Conservation (phyloP, 305 asterid species). For the Solanum aculeatissimum region DNA sequence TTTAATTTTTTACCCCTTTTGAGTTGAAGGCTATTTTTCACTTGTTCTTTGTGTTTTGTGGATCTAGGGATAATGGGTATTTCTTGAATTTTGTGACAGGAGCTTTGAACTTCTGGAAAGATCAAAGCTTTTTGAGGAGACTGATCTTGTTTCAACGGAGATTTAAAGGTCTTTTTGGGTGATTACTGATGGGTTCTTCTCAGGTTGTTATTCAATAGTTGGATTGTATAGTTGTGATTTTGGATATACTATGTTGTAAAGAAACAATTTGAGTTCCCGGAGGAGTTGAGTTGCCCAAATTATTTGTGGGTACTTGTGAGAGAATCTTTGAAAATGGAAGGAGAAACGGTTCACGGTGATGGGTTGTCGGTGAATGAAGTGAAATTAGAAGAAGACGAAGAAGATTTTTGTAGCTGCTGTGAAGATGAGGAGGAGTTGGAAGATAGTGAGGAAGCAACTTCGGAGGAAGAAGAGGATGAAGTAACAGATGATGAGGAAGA, state of each 20-base stretch:
- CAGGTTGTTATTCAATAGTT: neutral
- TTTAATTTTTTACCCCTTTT: neutral
- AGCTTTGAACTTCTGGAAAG: neutral
- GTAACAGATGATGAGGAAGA: conserved; percentile 46
- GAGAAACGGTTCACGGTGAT: conserved; percentile 8
- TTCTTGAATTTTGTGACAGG: conserved; percentile 34
- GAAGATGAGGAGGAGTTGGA: conserved; percentile 77
- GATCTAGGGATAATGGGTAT: conserved; percentile 41
- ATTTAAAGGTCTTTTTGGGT: neutral
- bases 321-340: conserved; percentile 23
- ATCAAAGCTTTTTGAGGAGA: conserved; percentile 2
- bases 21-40: neutral
- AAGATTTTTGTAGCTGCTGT: conserved; percentile 85
- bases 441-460: conserved; percentile 31
- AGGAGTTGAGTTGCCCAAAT: conserved; percentile 1
- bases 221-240: neutral
- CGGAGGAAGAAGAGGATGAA: conserved; percentile 46
- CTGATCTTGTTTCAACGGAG: neutral
- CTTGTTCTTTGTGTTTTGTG: conserved; percentile 11
- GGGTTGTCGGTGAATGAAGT: conserved; percentile 13
- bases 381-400: conserved; percentile 69
- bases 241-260: neutral
- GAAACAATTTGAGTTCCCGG: neutral
- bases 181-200: neutral
- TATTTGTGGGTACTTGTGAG: conserved; percentile 1